These are phyloP conservation scores for Gypsophila paniculata DNA, from an alignment of 179 eudicot genomes.

Conservation along the genomic window DNA sequence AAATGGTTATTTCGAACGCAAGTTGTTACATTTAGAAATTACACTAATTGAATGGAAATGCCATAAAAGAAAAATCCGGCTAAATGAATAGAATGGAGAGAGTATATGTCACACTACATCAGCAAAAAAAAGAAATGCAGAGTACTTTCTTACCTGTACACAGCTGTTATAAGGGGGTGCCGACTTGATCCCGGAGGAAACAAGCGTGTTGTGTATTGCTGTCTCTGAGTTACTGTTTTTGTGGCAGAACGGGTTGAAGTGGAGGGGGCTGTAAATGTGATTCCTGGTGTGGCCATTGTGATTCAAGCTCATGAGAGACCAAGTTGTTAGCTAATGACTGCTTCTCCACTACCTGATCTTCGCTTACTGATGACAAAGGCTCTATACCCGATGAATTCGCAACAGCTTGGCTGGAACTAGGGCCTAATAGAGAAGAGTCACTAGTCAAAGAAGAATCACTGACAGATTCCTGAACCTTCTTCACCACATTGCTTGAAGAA, in stretches of 20 bases:
- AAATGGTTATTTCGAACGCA: too few species aligned
- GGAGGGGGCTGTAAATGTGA: slow-evolving; percentile 27
- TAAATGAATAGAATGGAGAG: too few species aligned
- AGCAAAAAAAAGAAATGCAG: neutral
- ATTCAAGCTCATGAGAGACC: slow-evolving; percentile 33
- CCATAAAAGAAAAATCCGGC: too few species aligned
- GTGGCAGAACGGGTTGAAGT: slow-evolving; percentile 23
- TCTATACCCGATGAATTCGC: slow-evolving; percentile 40
- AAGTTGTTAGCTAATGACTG: slow-evolving; percentile 36
- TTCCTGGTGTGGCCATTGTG: slow-evolving; percentile 43
- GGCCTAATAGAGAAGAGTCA: slow-evolving; percentile 31
- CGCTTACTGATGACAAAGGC: slow-evolving; percentile 32
- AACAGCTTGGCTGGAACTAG: slow-evolving; percentile 32
- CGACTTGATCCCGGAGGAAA: slow-evolving; percentile 33
- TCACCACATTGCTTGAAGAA: slow-evolving; percentile 30
- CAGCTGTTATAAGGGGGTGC: slow-evolving; percentile 41
- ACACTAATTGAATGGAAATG: too few species aligned
- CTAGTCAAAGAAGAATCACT: slow-evolving; percentile 32
- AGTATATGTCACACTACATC: neutral
- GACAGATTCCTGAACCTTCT: slow-evolving; percentile 36
- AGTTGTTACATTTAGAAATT: too few species aligned
- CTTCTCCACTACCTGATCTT: slow-evolving; percentile 34
- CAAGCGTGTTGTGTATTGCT: slow-evolving; percentile 29
- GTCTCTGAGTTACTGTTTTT: slow-evolving; percentile 26
- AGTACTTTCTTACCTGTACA: slow-evolving; percentile 54